Base-by-base conservation (phyloP, 2,329 filamentous ascomycete genomes). In the Aquanectria penicillioides region DNA sequence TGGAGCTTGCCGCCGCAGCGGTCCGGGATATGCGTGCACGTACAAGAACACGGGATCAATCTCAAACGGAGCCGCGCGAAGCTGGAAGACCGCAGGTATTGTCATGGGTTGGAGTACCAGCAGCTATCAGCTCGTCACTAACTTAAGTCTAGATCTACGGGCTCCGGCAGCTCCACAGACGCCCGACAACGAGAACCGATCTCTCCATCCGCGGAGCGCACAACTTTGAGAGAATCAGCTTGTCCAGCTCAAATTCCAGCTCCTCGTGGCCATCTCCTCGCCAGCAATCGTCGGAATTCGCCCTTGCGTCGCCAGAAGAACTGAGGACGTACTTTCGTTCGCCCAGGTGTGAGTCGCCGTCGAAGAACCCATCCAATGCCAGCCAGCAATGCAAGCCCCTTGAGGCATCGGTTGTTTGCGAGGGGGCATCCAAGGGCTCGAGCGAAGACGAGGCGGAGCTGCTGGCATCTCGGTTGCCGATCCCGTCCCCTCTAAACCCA, bases 91-190 rank as follows among this genome's bases (percentile, higher is more conserved):
- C 67, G 5, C 67, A 69, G 43, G 66, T 64, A 64, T 10, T n/a
- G n/a, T n/a, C n/a, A n/a, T n/a, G n/a, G n/a, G n/a, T n/a, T n/a
- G n/a, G n/a, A n/a, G n/a, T n/a, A n/a, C n/a, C n/a, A n/a, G n/a
- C n/a, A n/a, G n/a, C n/a, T n/a, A 48, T 12, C 26, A 11, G 2
- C 10, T 7, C 6, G 11, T 69, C 90, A 68, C 75, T 91, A 29
- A 91, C 89, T 68, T 81, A 86, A 0, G 73, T 86, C 3, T 12
- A 74, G 61, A 59, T 71, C 9, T 67, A 66, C 23, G 64, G 67
- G 22, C 65, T 74, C 15, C 71, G 67, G 2, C 64, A 74, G 46
- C 70, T 74, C 6, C 57, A 63, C 26, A 61, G 64, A 12, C 72
- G 72, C 0, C 61, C 69, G 6, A 69, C 60, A 4, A 60, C 57